phyloP scores from a whole-genome alignment of 805 yeast genomes.

The Pichia ethanolica region DNA sequence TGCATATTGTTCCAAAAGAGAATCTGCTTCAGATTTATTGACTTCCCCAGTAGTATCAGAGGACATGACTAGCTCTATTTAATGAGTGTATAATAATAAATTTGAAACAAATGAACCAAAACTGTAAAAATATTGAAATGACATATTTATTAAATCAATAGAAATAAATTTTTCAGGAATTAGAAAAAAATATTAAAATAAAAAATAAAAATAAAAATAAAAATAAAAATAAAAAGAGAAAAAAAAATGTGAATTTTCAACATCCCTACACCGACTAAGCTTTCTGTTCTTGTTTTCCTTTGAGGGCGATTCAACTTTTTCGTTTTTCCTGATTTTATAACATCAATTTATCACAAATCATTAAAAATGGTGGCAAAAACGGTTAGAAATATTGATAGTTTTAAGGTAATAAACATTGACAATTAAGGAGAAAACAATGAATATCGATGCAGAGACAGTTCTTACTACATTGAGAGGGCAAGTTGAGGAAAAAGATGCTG shows the following conservation, averaged over 20 bases:
- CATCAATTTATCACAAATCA: no score
- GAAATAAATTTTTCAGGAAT: no score
- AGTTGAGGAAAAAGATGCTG: conserved; percentile 42
- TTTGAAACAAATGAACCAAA: no score
- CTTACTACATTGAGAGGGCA: conserved; percentile 59
- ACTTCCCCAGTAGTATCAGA: neutral
- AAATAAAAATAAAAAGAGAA: neutral
- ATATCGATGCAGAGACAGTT: conserved; percentile 36
- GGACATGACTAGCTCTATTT: neutral
- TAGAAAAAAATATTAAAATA: neutral
- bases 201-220: neutral
- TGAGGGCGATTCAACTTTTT: no score
- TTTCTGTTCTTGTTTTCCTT: no score
- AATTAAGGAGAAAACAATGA: conserved; percentile 7
- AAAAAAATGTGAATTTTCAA: neutral
- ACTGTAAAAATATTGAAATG: no score
- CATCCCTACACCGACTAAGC: neutral
- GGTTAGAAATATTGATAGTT: no score
- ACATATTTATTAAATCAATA: no score
- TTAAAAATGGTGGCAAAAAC: no score
- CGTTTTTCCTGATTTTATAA: no score
- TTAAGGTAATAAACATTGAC: no score
- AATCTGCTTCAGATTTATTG: neutral
- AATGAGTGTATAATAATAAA: no score
- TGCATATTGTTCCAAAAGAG: conserved; percentile 25